A percentile compares a stretch with the other conserved stretches of the same genome.
phyloP scores from a whole-genome alignment of 352 stramenopile genomes.

The Phytophthora fragariaefolia region DNA sequence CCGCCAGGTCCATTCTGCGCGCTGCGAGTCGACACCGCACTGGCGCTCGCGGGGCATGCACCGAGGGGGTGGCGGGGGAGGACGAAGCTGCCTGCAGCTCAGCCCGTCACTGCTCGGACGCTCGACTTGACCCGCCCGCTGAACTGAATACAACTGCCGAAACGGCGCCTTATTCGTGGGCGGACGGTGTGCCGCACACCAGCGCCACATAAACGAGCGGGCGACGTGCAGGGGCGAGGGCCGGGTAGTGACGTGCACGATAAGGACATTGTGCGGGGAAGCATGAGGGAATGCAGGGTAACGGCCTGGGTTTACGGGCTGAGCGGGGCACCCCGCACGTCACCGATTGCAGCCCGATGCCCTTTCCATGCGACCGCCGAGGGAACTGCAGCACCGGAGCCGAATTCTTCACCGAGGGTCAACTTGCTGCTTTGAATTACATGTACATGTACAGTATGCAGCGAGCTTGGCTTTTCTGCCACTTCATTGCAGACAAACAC shows the following conservation, averaged over 20 bases:
- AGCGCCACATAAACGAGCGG: background rate
- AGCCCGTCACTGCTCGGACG: constrained; percentile 28
- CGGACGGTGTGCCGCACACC: constrained; percentile 2
- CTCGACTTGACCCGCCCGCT: constrained; percentile 5
- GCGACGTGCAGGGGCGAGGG: background rate
- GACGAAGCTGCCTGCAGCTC: constrained; percentile 15
- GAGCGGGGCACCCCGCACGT: background rate
- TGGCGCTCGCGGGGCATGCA: constrained; percentile 32
- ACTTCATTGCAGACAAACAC: no score
- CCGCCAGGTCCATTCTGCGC: constrained; percentile 34
- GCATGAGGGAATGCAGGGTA: background rate
- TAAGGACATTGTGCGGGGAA: background rate
- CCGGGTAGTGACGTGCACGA: background rate
- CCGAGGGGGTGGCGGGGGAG: constrained; percentile 1
- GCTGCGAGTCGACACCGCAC: constrained; percentile 26
- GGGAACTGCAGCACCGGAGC: no score
- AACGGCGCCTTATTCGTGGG: constrained; percentile 5
- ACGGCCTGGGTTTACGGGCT: background rate
- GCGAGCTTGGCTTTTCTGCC: no score
- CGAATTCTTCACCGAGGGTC: no score
- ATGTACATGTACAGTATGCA: no score
- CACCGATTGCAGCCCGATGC: background rate
- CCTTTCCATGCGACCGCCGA: background rate
- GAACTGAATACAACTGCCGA: constrained; percentile 34
- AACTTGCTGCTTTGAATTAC: no score